A percentile compares a stretch with the other conserved stretches of the same genome.
Evolutionary conservation across 805 yeast species (phyloP).

Genomic region (Nadsonia fulvescens): DNA sequence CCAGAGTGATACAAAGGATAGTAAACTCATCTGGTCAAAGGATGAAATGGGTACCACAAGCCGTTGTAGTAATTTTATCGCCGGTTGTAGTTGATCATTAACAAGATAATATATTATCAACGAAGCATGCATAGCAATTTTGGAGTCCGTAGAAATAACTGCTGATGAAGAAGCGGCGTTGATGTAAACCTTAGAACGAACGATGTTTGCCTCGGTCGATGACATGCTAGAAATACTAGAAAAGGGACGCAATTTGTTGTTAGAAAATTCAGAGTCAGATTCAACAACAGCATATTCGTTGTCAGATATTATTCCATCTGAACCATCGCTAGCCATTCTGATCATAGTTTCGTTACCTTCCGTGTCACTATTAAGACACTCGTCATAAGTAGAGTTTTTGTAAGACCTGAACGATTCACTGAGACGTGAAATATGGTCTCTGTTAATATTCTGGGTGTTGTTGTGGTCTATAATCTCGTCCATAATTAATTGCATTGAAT

Average conservation of each 20-base stretch:
- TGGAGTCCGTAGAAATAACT: constrained; percentile 11
- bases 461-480: constrained; percentile 10
- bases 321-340: not conserved
- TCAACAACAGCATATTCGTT: constrained; percentile 1
- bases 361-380: constrained; percentile 3
- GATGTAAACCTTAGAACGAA: constrained; percentile 3
- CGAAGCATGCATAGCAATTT: constrained; percentile 14
- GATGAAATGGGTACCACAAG: constrained; percentile 6
- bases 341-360: constrained; percentile 1
- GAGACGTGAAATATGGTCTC: constrained; percentile 1
- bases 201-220: no score
- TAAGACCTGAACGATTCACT: not conserved
- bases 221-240: no score
- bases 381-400: constrained; percentile 1
- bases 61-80: constrained; percentile 7
- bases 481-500: constrained; percentile 11
- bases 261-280: constrained; percentile 4
- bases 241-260: constrained; percentile 1
- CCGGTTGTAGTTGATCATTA: constrained; percentile 6
- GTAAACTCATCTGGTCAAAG: constrained; percentile 13
- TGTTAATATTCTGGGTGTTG: no score
- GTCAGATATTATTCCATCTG: not conserved
- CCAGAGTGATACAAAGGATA: constrained; percentile 18
- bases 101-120: constrained; percentile 10
- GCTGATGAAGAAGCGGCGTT: constrained; percentile 2